phyloP scores from a whole-genome alignment of 768 basidiomycete genomes.

The Suillus weaverae region DNA sequence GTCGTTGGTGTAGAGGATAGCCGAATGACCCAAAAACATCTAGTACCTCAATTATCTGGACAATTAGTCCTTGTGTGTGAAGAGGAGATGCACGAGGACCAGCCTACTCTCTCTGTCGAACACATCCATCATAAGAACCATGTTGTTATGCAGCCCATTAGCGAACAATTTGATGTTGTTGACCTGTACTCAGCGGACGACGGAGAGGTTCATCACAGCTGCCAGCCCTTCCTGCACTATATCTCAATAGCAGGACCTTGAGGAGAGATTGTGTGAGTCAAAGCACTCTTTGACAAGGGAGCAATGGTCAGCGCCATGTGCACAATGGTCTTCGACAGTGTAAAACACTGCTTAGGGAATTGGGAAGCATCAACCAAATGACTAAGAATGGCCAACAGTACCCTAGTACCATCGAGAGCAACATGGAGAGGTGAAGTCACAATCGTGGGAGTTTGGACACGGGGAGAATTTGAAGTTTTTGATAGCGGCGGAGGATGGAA shows the following conservation, averaged over 20 bases:
- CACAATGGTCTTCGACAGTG: constrained; percentile 2
- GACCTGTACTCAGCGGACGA: neutral
- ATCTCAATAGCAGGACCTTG: neutral
- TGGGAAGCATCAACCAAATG: constrained; percentile 14
- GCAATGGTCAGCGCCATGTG: constrained; percentile 32
- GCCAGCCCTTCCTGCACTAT: neutral
- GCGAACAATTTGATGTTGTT: neutral
- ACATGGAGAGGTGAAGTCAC: too few species aligned
- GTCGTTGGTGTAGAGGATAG: neutral
- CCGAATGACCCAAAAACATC: neutral
- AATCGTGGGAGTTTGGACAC: too few species aligned
- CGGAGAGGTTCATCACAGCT: neutral
- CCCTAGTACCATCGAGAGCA: too few species aligned
- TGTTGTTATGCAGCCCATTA: too few species aligned
- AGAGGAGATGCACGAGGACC: neutral
- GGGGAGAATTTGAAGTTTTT: too few species aligned
- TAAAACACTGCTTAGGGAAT: constrained; percentile 10
- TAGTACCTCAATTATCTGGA: neutral
- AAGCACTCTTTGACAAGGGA: constrained; percentile 30
- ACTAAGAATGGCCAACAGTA: too few species aligned
- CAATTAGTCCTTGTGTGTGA: neutral
- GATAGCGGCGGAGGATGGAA: too few species aligned
- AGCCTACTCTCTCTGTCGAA: neutral
- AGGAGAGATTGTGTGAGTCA: neutral
- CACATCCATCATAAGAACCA: too few species aligned